Evolutionary conservation across 371 early-diverging fungal species (phyloP), one percentile per base, ranked within the genome.

Genomic region (Saksenaea vasiformis): DNA sequence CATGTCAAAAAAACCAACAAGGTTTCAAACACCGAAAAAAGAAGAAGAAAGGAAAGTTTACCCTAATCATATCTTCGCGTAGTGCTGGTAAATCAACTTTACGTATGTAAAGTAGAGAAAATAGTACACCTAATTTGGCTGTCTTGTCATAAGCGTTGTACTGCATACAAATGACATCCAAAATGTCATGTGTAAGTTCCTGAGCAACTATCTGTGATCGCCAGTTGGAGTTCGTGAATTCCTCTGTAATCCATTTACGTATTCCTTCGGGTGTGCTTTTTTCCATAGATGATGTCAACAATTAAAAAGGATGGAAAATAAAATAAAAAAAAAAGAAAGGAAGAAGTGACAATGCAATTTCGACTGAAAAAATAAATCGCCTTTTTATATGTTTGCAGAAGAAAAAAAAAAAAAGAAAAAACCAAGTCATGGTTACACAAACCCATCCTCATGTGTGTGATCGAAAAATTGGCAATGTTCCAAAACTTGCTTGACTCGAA

Each of bases 181-280:
- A 61, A 8, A 71, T 60, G 17, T 78, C 78, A 24, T 73, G 71
- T 15, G 68, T 65, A 9, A 78, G 44, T 31, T 71, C 70, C 61
- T 69, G 71, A 7, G 75, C 75, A 15, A 78, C 68, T 22, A 59
- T 55, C 13, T 65, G 62, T 15, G 71, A 68, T 57, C 69, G 67
- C 78, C 78, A 78, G 7, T 68, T 69, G 17, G 64, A 58, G n/a
- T 58, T 27, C 15, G 44, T 61, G 22, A 71, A 55, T 60, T 71
- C 74, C 35, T 69, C 65, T 24, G 39, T 43, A 10, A 77, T 65
- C 71, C 74, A 74, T 5, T 61, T 47, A 19, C 64, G 63, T 14
- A 71, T 64, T n/a, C 68, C 70, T 61, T 75, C 69, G 17, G 64
- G 61, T 31, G 70, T 67, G 22, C 38, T 67, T 66, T 66, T 61